These are phyloP conservation scores for Erodium trifolium DNA, from an alignment of 441 rosid species.

Conservation along the genomic window DNA sequence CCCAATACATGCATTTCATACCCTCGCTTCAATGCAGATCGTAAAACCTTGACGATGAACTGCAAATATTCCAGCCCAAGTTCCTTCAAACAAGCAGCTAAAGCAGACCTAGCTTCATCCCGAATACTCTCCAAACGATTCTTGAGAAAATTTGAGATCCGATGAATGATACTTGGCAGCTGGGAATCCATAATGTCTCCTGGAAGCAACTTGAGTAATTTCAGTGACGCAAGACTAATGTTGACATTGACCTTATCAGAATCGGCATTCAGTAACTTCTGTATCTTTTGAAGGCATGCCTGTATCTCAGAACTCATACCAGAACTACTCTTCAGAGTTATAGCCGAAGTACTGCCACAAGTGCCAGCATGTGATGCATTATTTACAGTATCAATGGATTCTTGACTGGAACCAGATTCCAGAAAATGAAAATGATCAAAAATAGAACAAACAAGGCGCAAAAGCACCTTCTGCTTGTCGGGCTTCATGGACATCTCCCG, in stretches of 20 bases:
- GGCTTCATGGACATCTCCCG: conserved; percentile 52
- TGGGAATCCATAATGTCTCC: conserved; percentile 69
- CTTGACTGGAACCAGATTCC: conserved; percentile 29
- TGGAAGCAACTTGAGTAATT: conserved; percentile 86
- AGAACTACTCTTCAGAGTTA: conserved; percentile 19
- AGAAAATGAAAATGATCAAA: conserved; percentile 77
- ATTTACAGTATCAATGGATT: conserved; percentile 20
- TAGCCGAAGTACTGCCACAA: conserved; percentile 16
- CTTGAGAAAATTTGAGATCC: conserved; percentile 63
- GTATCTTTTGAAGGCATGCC: conserved; percentile 56
- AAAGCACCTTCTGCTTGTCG: conserved; percentile 57
- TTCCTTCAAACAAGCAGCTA: conserved; percentile 84
- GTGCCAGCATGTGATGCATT: conserved; percentile 18
- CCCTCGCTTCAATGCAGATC: conserved; percentile 70
- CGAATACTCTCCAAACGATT: conserved; percentile 59
- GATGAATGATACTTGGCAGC: conserved; percentile 70
- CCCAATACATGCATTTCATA: conserved; percentile 90
- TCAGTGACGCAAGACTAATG: conserved; percentile 61
- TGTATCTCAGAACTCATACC: conserved; percentile 34
- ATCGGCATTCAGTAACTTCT: conserved; percentile 51
- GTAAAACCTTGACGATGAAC: conserved; percentile 52
- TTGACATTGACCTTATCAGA: conserved; percentile 62
- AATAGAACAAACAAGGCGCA: conserved; percentile 62
- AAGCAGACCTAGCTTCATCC: conserved; percentile 77
- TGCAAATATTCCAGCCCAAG: conserved; percentile 83